Conservation (phyloP, 1,139 yeast species). For the Pichia sp. region DNA sequence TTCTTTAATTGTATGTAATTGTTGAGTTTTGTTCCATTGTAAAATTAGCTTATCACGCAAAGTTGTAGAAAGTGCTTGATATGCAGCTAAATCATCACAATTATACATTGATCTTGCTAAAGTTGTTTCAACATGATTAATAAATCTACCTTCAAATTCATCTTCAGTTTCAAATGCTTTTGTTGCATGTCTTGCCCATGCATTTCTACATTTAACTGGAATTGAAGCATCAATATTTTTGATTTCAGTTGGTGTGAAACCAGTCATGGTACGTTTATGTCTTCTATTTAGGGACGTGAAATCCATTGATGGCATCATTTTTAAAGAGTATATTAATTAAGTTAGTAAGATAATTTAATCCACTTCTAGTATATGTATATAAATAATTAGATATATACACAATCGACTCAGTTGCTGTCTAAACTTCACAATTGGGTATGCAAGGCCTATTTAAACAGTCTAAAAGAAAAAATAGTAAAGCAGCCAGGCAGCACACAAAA, state of each 20-base stretch:
- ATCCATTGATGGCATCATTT: conserved; percentile 13
- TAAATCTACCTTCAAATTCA: conserved; percentile 65
- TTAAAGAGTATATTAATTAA: no score
- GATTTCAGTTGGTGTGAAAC: conserved; percentile 86
- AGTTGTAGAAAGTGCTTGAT: conserved; percentile 78
- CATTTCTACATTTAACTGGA: conserved; percentile 68
- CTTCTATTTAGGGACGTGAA: conserved; percentile 10
- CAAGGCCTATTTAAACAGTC: background rate
- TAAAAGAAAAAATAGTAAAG: no score
- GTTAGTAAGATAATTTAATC: background rate
- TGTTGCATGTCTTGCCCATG: conserved; percentile 65
- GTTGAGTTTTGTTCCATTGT: conserved; percentile 94
- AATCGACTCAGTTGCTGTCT: background rate
- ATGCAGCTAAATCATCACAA: conserved; percentile 88
- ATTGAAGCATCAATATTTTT: conserved; percentile 75
- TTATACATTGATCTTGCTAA: conserved; percentile 86
- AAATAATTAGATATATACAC: no score
- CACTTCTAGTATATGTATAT: background rate
- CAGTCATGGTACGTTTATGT: conserved; percentile 72
- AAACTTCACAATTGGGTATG: background rate
- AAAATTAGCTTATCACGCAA: conserved; percentile 74
- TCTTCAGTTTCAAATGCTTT: conserved; percentile 46
- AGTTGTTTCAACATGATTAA: conserved; percentile 82
- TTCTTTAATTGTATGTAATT: conserved; percentile 74
- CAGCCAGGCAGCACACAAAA: background rate